Evolutionary conservation across 106 monocot species (phyloP), one percentile per base, ranked within the genome.

Genomic region (Acanthochlamys bracteata): DNA sequence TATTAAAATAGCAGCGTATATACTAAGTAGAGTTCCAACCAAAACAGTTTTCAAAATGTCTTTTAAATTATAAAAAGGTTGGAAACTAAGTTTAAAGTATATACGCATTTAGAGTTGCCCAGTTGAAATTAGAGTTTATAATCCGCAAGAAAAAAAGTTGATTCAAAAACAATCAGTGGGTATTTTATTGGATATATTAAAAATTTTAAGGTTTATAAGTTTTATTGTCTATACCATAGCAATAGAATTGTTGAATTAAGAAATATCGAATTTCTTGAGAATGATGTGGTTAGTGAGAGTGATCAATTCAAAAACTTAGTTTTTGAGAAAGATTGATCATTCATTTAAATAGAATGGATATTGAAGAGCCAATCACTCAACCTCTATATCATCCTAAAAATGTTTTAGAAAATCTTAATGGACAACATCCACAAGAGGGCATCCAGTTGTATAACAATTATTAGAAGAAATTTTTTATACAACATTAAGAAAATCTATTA

Each of bases 31-130:
- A 33, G 66, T 66, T 53, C 33, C 66, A 27, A 66, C 15, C 53
- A 66, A 66, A 39, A 16, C 27, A 39, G 24, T 53, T 66, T 13
- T 26, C 25, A 66, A 39, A 23, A 53, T 39, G 20, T 53, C 45
- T 39, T 66, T 33, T 66, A 27, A 66, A 20, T 19, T 33, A 10
- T 66, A 53, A 53, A 39, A 14, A 8, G 16, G 53, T 11, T 17
- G 53, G 66, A 66, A 66, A 53, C 52, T 19, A 7, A 66, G 53
- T 53, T 54, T 66, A 20, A 54, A 24, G 25, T 53, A 66, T 24
- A 12, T 66, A 17, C 53, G 53, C 52, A 17, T 66, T 66, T 66
- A 33, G 66, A 39, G 27, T 27, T 66, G 53, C 19, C n/a, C 14
- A 39, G 66, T 0, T 11, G 53, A 66, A 11, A 53, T 13, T 27